Conservation (phyloP, 371 early-diverging fungal species). For the Chytridiales sp. region DNA sequence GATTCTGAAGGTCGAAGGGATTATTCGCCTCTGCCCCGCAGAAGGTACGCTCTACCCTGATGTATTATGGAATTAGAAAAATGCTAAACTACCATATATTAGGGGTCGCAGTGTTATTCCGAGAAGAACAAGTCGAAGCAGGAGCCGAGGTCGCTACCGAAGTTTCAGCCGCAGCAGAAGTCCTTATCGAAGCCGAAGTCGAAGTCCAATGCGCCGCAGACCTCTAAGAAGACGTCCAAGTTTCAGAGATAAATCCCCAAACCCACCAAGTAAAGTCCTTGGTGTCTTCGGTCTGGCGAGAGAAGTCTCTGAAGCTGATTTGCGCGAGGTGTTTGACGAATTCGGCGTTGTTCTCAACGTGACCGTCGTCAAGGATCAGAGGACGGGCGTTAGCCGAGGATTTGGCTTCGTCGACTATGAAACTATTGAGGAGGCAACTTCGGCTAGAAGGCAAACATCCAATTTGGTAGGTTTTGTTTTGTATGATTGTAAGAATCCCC, state of each 20-base stretch:
- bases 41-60: too few relatives aligned
- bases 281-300: conserved; percentile 10
- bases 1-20: too few relatives aligned
- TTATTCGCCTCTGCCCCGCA: too few relatives aligned
- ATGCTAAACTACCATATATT: too few relatives aligned
- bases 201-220: too few relatives aligned
- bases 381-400: conserved; percentile 12
- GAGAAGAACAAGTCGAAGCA: too few relatives aligned
- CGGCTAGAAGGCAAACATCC: conserved; percentile 12
- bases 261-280: conserved; percentile 18
- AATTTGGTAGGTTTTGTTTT: conserved; percentile 3
- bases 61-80: too few relatives aligned
- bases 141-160: too few relatives aligned
- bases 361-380: conserved; percentile 14
- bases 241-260: neutral
- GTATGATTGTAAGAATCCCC: neutral
- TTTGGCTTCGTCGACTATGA: conserved; percentile 18
- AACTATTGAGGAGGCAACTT: conserved; percentile 16
- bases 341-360: conserved; percentile 12
- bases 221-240: neutral
- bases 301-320: conserved; percentile 16
- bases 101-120: too few relatives aligned
- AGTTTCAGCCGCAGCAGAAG: too few relatives aligned
- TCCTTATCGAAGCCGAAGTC: too few relatives aligned
- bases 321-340: conserved; percentile 20